A percentile compares a stretch with the other conserved stretches of the same genome.
These are phyloP conservation scores for Saccharum hybrid DNA, from an alignment of 202 grass and related monocot species.

Conservation along the genomic window DNA sequence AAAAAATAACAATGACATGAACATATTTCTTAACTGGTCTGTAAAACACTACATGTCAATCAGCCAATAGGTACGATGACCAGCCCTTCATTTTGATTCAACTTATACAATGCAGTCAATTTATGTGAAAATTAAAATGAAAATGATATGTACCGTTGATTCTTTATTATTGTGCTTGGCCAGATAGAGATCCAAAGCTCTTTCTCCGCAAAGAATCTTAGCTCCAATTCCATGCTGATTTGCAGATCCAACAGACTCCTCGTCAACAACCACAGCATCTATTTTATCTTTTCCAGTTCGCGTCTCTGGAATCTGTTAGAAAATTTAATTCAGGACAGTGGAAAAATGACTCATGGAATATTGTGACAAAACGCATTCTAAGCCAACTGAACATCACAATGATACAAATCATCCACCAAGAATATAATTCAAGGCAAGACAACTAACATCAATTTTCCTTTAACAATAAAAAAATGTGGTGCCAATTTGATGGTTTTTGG, in stretches of 20 bases:
- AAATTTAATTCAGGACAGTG: slow-evolving; percentile 3
- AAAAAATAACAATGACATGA: background rate
- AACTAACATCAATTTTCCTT: slow-evolving; percentile 2
- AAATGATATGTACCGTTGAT: slow-evolving; percentile 1
- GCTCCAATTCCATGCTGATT: slow-evolving; percentile 54
- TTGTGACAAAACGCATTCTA: background rate
- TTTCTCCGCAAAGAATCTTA: slow-evolving; percentile 72
- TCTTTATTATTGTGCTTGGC: slow-evolving; percentile 46
- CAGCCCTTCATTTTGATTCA: slow-evolving; percentile 21
- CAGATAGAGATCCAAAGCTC: slow-evolving; percentile 57
- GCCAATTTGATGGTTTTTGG: background rate
- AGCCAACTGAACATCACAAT: background rate
- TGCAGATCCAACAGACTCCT: slow-evolving; percentile 57
- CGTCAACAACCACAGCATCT: slow-evolving; percentile 68
- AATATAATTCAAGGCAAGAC: slow-evolving; percentile 9
- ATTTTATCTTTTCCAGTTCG: slow-evolving; percentile 64
- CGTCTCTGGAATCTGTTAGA: slow-evolving; percentile 60
- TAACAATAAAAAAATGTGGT: background rate
- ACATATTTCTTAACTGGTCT: background rate
- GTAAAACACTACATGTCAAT: background rate
- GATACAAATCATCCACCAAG: background rate
- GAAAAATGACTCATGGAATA: background rate
- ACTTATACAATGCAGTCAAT: background rate
- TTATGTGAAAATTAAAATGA: slow-evolving; percentile 12
- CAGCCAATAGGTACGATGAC: background rate